phyloP scores from a whole-genome alignment of 1,284 basidiomycete species.

The Stereum hirsutum region DNA sequence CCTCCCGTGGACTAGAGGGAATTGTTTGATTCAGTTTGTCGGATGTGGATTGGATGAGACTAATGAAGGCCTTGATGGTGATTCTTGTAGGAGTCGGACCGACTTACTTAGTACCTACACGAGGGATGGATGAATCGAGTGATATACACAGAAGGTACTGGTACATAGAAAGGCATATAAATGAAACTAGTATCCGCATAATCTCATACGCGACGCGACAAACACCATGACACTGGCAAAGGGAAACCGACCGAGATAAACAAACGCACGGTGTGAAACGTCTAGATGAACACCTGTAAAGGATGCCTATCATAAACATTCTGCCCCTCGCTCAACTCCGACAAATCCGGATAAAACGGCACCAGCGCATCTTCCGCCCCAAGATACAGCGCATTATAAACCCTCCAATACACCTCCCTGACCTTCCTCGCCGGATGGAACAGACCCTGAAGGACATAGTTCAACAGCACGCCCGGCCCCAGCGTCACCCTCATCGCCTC shows the following conservation, averaged over 20 bases:
- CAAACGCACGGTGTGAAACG: neutral
- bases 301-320: slow-evolving; percentile 85
- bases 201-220: neutral
- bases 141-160: too few relatives aligned
- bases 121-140: too few relatives aligned
- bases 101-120: too few relatives aligned
- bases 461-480: slow-evolving; percentile 88
- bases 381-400: slow-evolving; percentile 88
- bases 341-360: slow-evolving; percentile 89
- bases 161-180: too few relatives aligned
- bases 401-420: slow-evolving; percentile 91
- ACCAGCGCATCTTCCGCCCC: slow-evolving; percentile 88
- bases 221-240: slow-evolving; percentile 9
- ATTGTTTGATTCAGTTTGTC: too few relatives aligned
- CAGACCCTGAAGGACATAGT: slow-evolving; percentile 86
- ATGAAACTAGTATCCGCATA: too few relatives aligned
- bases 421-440: slow-evolving; percentile 97
- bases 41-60: too few relatives aligned
- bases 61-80: too few relatives aligned
- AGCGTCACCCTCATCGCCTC: slow-evolving; percentile 96
- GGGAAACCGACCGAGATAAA: neutral
- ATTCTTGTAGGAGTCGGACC: too few relatives aligned
- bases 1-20: too few relatives aligned
- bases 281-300: slow-evolving; percentile 72
- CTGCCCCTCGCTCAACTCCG: slow-evolving; percentile 80